Evolutionary conservation across 495 filamentous ascomycete species (phyloP).

Genomic region (Podospora anserina): DNA sequence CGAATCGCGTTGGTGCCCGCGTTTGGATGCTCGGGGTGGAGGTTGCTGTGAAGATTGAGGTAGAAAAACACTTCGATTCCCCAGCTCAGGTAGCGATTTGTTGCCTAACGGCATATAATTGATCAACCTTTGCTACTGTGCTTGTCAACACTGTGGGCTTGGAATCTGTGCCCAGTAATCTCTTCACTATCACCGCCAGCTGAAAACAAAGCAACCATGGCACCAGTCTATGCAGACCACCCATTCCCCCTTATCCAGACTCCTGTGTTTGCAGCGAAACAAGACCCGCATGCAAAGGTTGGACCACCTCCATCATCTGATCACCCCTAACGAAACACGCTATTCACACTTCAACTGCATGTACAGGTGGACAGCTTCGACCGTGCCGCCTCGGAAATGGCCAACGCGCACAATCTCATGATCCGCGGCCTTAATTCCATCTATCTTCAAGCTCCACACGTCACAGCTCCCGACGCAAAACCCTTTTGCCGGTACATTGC

Average conservation of each 20-base stretch:
- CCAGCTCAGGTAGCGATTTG: no score
- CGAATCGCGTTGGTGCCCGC: neutral
- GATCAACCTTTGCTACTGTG: no score
- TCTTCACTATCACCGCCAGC: neutral
- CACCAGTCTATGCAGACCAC: constrained; percentile 33
- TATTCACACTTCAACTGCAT: neutral
- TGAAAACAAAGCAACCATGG: constrained; percentile 15
- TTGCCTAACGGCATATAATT: no score
- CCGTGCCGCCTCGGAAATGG: constrained; percentile 42
- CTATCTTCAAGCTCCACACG: constrained; percentile 46
- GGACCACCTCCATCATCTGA: neutral
- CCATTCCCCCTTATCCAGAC: constrained; percentile 29
- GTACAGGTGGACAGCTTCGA: constrained; percentile 30
- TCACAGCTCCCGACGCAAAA: constrained; percentile 30
- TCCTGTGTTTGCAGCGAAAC: constrained; percentile 9
- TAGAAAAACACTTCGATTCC: no score
- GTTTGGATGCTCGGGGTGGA: neutral
- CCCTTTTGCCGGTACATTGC: constrained; percentile 40
- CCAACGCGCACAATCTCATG: constrained; percentile 45
- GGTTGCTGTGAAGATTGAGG: no score
- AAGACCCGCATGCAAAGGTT: neutral
- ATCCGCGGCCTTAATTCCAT: constrained; percentile 50
- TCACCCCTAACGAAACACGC: neutral
- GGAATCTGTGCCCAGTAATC: no score
- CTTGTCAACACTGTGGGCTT: no score